Evolutionary conservation across 768 basidiomycete species (phyloP).

Genomic region (Auricularia sp.): DNA sequence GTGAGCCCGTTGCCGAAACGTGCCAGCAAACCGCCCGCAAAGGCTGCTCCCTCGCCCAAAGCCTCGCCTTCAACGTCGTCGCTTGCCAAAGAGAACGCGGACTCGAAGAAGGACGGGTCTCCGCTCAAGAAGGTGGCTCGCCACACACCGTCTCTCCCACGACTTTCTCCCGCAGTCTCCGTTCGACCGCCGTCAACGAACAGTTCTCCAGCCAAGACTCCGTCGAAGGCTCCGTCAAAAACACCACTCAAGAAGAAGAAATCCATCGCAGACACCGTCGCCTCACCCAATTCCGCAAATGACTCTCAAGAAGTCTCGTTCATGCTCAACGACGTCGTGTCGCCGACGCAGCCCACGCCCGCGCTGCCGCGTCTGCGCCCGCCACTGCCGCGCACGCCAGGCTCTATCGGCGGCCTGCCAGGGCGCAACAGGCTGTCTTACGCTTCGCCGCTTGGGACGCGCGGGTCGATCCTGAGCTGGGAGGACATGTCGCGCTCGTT

Average conservation of each 20-base stretch:
- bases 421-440: background rate
- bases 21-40: background rate
- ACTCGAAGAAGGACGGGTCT: background rate
- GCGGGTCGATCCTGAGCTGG: background rate
- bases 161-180: background rate
- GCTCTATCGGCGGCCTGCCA: background rate
- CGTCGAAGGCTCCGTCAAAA: background rate
- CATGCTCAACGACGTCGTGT: background rate
- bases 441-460: background rate
- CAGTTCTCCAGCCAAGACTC: background rate
- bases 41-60: background rate
- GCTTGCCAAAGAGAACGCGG: background rate
- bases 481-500: constrained; percentile 3
- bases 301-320: background rate
- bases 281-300: background rate
- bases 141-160: background rate
- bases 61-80: background rate
- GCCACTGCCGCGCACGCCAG: background rate
- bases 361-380: background rate
- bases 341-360: background rate
- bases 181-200: background rate
- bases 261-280: background rate
- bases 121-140: background rate
- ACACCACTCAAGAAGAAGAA: background rate
- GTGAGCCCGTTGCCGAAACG: background rate